Percentiles rank a stretch among this genome's conserved stretches.
Evolutionary conservation across 441 rosid genomes (phyloP).

Genomic region (Gossypium schwendimanii): DNA sequence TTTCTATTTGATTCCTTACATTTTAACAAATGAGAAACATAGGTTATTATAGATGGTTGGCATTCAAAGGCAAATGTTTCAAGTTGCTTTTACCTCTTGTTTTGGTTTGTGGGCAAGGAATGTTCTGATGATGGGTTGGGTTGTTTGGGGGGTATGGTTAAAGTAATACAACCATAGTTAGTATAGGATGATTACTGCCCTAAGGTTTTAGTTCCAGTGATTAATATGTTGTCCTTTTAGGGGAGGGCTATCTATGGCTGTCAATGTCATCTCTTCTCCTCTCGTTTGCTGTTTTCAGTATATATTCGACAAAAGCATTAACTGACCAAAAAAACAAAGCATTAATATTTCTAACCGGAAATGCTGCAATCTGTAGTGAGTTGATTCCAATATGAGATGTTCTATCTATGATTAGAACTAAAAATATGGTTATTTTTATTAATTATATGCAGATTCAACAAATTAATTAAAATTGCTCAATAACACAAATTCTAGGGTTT

Average conservation of each 20-base stretch:
- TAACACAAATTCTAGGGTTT: not conserved
- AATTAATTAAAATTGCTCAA: not conserved
- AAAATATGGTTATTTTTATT: not conserved
- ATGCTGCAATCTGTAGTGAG: not conserved
- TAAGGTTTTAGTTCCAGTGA: conserved; percentile 1
- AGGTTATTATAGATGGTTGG: not conserved
- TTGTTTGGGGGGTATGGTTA: not conserved
- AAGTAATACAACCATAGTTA: not conserved
- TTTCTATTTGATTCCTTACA: not conserved
- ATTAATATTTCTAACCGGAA: not conserved
- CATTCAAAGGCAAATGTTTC: not conserved
- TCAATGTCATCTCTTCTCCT: not conserved
- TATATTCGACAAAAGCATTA: conserved; percentile 1
- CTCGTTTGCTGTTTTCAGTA: not conserved
- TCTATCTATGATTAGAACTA: not conserved
- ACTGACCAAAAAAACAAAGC: not conserved
- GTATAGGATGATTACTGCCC: not conserved
- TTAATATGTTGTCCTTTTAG: not conserved
- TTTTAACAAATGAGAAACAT: not conserved
- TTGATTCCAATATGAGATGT: not conserved
- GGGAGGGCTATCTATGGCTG: not conserved
- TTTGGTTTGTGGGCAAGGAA: not conserved
- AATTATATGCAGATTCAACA: not conserved
- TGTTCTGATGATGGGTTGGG: not conserved
- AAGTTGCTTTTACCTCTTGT: not conserved